Conservation (phyloP, 768 basidiomycete species). For the Mycena filopes region DNA sequence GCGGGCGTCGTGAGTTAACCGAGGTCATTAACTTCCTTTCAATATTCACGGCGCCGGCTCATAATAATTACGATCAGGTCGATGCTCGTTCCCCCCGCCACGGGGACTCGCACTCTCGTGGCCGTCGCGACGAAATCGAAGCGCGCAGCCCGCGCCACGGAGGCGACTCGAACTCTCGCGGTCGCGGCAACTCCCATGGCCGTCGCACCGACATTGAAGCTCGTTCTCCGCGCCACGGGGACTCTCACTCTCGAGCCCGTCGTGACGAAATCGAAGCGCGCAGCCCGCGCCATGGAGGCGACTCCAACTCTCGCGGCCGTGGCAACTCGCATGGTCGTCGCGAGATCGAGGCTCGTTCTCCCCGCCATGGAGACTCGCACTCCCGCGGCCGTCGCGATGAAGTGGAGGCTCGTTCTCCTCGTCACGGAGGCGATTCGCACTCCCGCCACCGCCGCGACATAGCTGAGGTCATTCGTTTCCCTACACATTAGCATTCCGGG, state of each 20-base stretch:
- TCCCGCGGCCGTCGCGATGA: constrained; percentile 8
- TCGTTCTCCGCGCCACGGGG: constrained; percentile 19
- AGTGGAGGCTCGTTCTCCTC: constrained; percentile 14
- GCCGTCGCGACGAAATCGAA: constrained; percentile 3
- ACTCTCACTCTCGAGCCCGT: constrained; percentile 16
- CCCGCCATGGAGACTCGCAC: not conserved
- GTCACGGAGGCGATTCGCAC: constrained; percentile 14
- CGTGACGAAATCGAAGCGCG: constrained; percentile 1
- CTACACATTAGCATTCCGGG: too few species aligned
- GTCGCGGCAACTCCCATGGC: not conserved
- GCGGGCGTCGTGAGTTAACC: too few species aligned
- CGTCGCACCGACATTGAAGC: constrained; percentile 14
- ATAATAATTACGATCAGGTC: too few species aligned
- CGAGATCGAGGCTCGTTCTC: not conserved
- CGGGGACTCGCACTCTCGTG: constrained; percentile 18
- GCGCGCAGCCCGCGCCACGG: constrained; percentile 15
- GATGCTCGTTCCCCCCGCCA: constrained; percentile 15
- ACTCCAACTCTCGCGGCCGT: constrained; percentile 9
- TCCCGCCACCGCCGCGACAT: constrained; percentile 7
- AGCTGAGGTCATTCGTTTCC: too few species aligned
- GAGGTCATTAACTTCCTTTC: too few species aligned
- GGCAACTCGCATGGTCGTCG: too few species aligned
- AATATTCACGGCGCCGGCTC: too few species aligned
- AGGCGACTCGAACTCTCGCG: not conserved
- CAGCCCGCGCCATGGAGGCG: constrained; percentile 5